Conservation (phyloP, 2,329 filamentous ascomycete species). For the Botrytis aclada region DNA sequence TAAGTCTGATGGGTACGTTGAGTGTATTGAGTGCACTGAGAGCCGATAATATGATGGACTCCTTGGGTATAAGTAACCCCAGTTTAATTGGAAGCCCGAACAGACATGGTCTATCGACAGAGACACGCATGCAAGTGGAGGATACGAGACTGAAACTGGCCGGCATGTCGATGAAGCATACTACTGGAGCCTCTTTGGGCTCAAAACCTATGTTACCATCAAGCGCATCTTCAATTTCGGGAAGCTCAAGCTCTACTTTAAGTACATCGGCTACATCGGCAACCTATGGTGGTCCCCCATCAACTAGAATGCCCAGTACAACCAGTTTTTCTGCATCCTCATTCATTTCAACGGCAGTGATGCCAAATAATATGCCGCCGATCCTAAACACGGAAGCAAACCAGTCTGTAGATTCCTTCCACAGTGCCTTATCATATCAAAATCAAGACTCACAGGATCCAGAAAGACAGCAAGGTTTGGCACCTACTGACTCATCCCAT, state of each 20-base stretch:
- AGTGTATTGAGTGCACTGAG: slow-evolving; percentile 22
- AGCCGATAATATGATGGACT: slow-evolving; percentile 25
- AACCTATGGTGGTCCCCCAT: background rate
- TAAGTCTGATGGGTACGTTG: slow-evolving; percentile 25
- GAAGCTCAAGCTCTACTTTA: background rate
- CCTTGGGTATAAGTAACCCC: slow-evolving; percentile 19
- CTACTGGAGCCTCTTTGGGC: background rate
- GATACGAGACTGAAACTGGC: slow-evolving; percentile 18
- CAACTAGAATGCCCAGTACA: background rate
- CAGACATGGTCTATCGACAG: background rate
- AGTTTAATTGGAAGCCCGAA: slow-evolving; percentile 21
- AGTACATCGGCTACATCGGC: background rate
- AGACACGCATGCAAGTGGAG: slow-evolving; percentile 23
- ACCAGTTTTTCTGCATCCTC: background rate
- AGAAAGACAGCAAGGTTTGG: too few relatives aligned
- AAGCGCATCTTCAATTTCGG: background rate
- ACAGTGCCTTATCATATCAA: slow-evolving; percentile 18
- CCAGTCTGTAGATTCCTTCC: slow-evolving; percentile 21
- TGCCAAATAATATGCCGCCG: background rate
- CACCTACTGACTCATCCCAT: too few relatives aligned
- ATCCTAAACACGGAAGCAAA: slow-evolving; percentile 15
- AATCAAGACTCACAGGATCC: background rate
- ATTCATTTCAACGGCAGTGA: slow-evolving; percentile 8
- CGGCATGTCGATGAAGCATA: slow-evolving; percentile 8
- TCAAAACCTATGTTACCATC: background rate